A percentile compares a stretch with the other conserved stretches of the same genome.
These are phyloP conservation scores for Chenopodium formosanum DNA, from an alignment of 148 eudicot genomes.

Conservation along the genomic window DNA sequence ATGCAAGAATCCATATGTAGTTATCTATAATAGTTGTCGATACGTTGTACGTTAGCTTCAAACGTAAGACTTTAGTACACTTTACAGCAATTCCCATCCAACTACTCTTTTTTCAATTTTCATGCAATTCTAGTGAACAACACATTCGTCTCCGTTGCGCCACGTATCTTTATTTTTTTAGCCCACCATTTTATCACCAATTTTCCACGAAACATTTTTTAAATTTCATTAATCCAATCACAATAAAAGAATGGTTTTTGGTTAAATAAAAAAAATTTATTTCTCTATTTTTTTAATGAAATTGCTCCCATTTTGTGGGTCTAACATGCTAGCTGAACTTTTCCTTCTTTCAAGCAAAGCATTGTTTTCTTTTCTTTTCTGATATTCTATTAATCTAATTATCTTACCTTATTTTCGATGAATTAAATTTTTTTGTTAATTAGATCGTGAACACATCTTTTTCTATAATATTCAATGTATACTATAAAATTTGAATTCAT, in stretches of 20 bases:
- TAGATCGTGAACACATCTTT: too few relatives aligned
- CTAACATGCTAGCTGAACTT: conserved; percentile 1
- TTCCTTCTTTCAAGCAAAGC: not conserved
- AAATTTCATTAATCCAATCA: too few relatives aligned
- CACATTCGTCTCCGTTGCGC: conserved; percentile 15
- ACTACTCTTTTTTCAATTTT: not conserved
- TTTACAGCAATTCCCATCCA: not conserved
- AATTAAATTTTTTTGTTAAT: too few relatives aligned
- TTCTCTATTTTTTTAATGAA: not conserved
- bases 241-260: too few relatives aligned
- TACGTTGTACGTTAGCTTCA: not conserved
- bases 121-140: not conserved
- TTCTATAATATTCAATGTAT: too few relatives aligned
- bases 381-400: too few relatives aligned
- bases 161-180: conserved; percentile 17
- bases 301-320: conserved; percentile 5
- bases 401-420: too few relatives aligned
- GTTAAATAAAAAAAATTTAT: too few relatives aligned
- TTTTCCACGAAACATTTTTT: too few relatives aligned
- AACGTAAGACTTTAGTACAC: conserved; percentile 3
- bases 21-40: not conserved
- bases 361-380: not conserved
- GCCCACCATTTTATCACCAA: too few relatives aligned
- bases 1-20: too few relatives aligned
- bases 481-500: too few relatives aligned